Conservation (phyloP, 805 yeast genomes). For the Saturnispora halmiae region DNA sequence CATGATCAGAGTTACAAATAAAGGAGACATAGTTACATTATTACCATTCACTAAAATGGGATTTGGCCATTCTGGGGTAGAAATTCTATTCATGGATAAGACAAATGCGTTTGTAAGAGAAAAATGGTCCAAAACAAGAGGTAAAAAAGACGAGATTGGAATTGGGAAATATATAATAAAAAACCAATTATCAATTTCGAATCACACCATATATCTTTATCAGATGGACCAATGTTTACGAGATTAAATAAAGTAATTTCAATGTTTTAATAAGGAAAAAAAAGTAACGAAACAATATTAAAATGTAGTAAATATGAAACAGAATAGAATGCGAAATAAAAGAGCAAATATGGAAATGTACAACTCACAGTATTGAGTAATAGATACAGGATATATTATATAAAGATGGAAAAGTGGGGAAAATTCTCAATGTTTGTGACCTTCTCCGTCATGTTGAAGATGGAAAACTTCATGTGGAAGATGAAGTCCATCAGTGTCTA, state of each 20-base stretch:
- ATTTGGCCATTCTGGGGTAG: constrained; percentile 40
- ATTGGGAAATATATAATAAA: neutral
- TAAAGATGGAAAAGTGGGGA: neutral
- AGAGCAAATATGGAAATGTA: neutral
- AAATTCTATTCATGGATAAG: constrained; percentile 35
- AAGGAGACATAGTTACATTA: constrained; percentile 49
- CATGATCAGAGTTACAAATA: constrained; percentile 47
- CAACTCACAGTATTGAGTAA: neutral
- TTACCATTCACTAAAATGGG: constrained; percentile 44
- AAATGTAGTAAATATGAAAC: too few species aligned
- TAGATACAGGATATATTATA: neutral
- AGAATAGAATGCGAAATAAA: neutral
- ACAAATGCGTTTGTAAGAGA: neutral
- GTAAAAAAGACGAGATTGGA: neutral
- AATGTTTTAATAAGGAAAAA: too few species aligned
- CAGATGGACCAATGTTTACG: neutral
- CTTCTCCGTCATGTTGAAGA: constrained; percentile 15
- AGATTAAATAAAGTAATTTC: neutral
- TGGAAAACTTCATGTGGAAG: constrained; percentile 22
- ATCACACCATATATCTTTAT: neutral
- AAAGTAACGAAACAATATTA: too few species aligned
- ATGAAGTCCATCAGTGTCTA: constrained; percentile 22
- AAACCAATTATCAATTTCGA: neutral
- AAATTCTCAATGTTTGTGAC: constrained; percentile 7
- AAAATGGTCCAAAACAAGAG: neutral